Conservation (phyloP, 495 filamentous ascomycete species). For the Poronia punctata region DNA sequence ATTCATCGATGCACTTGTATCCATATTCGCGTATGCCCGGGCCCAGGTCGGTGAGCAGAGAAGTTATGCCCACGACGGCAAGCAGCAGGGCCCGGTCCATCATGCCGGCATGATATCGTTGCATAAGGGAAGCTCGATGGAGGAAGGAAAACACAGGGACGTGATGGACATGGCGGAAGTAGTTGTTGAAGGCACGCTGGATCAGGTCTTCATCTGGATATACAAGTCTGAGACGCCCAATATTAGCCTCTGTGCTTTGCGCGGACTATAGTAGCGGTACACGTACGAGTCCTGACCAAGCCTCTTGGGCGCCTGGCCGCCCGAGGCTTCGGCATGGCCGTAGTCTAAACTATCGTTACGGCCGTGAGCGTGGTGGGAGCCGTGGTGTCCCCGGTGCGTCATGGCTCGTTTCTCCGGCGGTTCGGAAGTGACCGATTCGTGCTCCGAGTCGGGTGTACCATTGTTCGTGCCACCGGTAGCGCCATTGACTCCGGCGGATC, state of each 20-base stretch:
- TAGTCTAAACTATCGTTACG: slow-evolving; percentile 14
- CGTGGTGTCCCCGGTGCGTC: slow-evolving; percentile 22
- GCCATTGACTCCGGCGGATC: slow-evolving; percentile 22
- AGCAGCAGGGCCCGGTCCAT: slow-evolving; percentile 41
- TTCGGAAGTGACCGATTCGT: slow-evolving; percentile 26
- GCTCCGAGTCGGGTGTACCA: slow-evolving; percentile 23
- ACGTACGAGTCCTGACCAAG: slow-evolving; percentile 22
- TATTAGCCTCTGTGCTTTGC: slow-evolving; percentile 12
- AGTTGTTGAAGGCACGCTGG: slow-evolving; percentile 37
- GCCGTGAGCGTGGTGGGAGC: slow-evolving; percentile 18
- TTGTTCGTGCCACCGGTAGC: slow-evolving; percentile 14
- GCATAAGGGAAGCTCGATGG: slow-evolving; percentile 45
- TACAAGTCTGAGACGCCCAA: slow-evolving; percentile 14
- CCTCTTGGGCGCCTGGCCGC: slow-evolving; percentile 5
- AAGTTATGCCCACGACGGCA: slow-evolving; percentile 41
- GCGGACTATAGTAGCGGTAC: slow-evolving; percentile 1
- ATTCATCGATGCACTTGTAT: slow-evolving; percentile 40
- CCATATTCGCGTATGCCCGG: slow-evolving; percentile 36
- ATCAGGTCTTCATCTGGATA: slow-evolving; percentile 35
- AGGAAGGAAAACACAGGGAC: slow-evolving; percentile 45
- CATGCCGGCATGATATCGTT: slow-evolving; percentile 42
- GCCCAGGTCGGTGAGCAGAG: slow-evolving; percentile 38
- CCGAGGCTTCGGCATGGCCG: slow-evolving; percentile 11
- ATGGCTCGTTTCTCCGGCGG: slow-evolving; percentile 25
- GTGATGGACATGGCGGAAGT: slow-evolving; percentile 45